Percentiles rank a stretch among this genome's conserved stretches.
Conservation (phyloP, 345 rosid species). For the Aquilaria yunnanensis region DNA sequence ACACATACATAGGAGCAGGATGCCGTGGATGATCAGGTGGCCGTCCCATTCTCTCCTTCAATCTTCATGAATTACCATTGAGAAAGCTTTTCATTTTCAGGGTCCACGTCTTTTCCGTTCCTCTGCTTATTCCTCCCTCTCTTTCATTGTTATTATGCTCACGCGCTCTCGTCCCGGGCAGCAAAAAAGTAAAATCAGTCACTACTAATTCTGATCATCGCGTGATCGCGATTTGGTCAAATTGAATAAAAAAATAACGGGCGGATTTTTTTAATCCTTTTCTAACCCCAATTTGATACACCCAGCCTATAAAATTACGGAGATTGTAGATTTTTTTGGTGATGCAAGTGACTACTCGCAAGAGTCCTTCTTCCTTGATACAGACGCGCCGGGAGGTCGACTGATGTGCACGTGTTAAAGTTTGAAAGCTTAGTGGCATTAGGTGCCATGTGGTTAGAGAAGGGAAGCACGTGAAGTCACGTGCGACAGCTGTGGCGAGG, state of each 20-base stretch:
- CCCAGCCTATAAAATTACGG: no score
- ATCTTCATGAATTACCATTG: no score
- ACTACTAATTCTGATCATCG: no score
- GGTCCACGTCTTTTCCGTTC: slow-evolving; percentile 11
- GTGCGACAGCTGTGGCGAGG: background rate
- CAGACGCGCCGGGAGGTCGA: slow-evolving; percentile 1
- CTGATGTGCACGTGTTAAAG: background rate
- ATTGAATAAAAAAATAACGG: slow-evolving; percentile 16
- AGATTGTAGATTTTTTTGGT: no score
- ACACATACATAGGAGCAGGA: background rate
- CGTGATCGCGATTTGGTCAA: slow-evolving; percentile 20
- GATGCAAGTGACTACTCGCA: slow-evolving; percentile 19
- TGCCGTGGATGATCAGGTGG: no score
- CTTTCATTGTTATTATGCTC: slow-evolving; percentile 5
- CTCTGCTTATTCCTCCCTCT: slow-evolving; percentile 9
- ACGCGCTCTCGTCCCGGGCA: background rate
- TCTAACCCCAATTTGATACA: no score
- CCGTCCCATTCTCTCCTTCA: no score
- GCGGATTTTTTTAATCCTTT: slow-evolving; percentile 15
- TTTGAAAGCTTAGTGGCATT: background rate
- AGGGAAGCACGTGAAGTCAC: background rate
- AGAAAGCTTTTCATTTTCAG: no score
- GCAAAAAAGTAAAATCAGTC: no score
- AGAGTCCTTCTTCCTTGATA: background rate
- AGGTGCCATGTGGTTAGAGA: slow-evolving; percentile 1